Base-by-base conservation (phyloP, 176 grass and related monocot species). In the Tuctoria greenei region DNA sequence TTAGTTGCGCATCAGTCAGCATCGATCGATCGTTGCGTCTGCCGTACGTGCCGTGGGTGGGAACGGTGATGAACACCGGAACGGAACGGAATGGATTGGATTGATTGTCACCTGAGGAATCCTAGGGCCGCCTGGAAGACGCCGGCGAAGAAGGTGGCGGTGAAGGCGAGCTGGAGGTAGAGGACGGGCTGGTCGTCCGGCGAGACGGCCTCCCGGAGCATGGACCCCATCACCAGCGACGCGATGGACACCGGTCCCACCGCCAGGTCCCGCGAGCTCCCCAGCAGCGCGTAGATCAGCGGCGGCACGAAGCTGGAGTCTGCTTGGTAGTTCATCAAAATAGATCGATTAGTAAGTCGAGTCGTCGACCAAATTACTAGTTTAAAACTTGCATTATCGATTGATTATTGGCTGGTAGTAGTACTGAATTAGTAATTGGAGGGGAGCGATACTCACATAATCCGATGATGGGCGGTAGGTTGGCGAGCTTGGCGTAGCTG, bases 231-330 rank as follows among this genome's bases (percentile, higher is more conserved):
- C 49, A 99, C 96, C 72, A 99, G 64, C 72, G 96, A 99, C 68
- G 96, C 96, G 80, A 99, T 95, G 1, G 96, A 99, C 14, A 99
- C 92, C 0, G 96, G 96, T 8, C 96, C 96, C 27, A 99, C 92
- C 13, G 96, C 96, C 44, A 99, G 83, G 70, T 99, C 96, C 12
- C 87, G 31, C 3, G 96, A 99, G 80, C 96, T 99, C 62, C 96
- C 96, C 59, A 99, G 80, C 39, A 99, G 61, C 34, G 96, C 82
- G 85, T 99, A 99, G 80, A 99, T 90, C 43, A 99, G 57, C 83
- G 96, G 96, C 57, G 96, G 96, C 76, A 99, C 96, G 75, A 99
- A 99, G 82, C 96, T 99, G 7, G 96, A 99, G 40, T 99, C 95
- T 99, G 69, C n/a, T n/a, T n/a, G n/a, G n/a, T n/a, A n/a, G n/a